Percentiles rank a stretch among this genome's conserved stretches.
Evolutionary conservation across 176 grass and related monocot genomes (phyloP).

Genomic region (Phoenix roebelenii): DNA sequence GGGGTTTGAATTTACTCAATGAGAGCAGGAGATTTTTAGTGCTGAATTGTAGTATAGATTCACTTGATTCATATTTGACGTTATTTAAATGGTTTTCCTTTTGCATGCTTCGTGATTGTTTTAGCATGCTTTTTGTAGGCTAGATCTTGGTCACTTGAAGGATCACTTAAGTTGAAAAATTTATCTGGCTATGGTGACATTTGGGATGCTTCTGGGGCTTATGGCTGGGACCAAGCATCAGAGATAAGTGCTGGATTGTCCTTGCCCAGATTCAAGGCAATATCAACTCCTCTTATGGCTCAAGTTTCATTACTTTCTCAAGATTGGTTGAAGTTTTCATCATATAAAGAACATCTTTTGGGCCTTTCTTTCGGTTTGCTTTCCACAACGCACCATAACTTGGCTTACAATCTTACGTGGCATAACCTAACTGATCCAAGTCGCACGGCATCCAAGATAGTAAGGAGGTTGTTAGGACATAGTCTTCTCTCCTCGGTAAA

Average conservation of each 20-base stretch:
- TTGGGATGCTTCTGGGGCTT: slow-evolving; percentile 57
- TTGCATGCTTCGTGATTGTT: too few species aligned
- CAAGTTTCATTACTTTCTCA: slow-evolving; percentile 39
- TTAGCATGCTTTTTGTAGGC: slow-evolving; percentile 26
- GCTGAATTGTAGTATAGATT: too few species aligned
- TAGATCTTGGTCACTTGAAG: slow-evolving; percentile 46
- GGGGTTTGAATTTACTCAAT: too few species aligned
- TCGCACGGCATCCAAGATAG: slow-evolving; percentile 39
- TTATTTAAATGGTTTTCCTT: too few species aligned
- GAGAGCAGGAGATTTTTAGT: too few species aligned
- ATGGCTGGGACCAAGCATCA: slow-evolving; percentile 46
- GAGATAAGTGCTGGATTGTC: slow-evolving; percentile 36
- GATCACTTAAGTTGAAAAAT: slow-evolving; percentile 50
- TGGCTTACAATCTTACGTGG: slow-evolving; percentile 62
- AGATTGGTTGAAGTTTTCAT: slow-evolving; percentile 62
- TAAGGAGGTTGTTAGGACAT: slow-evolving; percentile 58
- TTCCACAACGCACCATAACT: slow-evolving; percentile 51
- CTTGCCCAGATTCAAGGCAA: slow-evolving; percentile 52
- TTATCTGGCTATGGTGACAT: slow-evolving; percentile 64
- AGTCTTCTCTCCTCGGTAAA: slow-evolving; percentile 62
- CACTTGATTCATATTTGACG: too few species aligned
- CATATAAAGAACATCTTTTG: slow-evolving; percentile 56
- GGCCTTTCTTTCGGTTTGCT: slow-evolving; percentile 55
- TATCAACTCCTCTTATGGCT: slow-evolving; percentile 40
- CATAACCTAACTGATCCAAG: slow-evolving; percentile 49